These are phyloP conservation scores for Grammothele lineata DNA, from an alignment of 768 basidiomycete genomes.

Conservation along the genomic window DNA sequence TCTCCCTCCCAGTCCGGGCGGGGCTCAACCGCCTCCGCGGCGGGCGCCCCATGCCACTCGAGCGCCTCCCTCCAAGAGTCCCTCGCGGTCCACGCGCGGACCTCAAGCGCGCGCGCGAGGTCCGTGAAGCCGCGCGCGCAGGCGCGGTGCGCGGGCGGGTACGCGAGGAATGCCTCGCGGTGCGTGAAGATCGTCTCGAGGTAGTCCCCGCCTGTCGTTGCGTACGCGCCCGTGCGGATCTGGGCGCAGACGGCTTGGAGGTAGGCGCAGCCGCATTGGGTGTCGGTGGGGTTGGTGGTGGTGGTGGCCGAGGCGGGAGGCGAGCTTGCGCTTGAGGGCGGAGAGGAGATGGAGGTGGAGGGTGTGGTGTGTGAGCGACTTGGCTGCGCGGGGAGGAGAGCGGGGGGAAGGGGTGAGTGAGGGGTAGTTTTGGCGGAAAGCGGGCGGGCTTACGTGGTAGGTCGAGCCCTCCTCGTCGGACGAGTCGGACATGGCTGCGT, in stretches of 20 bases:
- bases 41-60: slow-evolving; percentile 27
- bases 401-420: slow-evolving; percentile 1
- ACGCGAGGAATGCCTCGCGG: slow-evolving; percentile 62
- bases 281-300: no score
- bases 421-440: slow-evolving; percentile 2
- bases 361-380: slow-evolving; percentile 3
- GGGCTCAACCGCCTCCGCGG: neutral
- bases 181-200: slow-evolving; percentile 77
- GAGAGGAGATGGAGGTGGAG: slow-evolving; percentile 10
- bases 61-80: neutral
- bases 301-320: neutral
- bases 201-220: slow-evolving; percentile 69
- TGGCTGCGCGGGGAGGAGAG: slow-evolving; percentile 2
- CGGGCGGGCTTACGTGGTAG: slow-evolving; percentile 20
- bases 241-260: slow-evolving; percentile 26
- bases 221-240: slow-evolving; percentile 27
- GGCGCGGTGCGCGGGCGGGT: slow-evolving; percentile 56
- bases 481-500: slow-evolving; percentile 24
- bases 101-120: slow-evolving; percentile 60
- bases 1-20: slow-evolving; percentile 64
- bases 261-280: slow-evolving; percentile 28
- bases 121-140: slow-evolving; percentile 65
- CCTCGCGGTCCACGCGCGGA: slow-evolving; percentile 31
- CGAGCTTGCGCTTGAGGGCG: slow-evolving; percentile 15
- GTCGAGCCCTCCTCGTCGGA: slow-evolving; percentile 24